Percentiles rank a stretch among this genome's conserved stretches.
These are phyloP conservation scores for Gigaspora rosea DNA, from an alignment of 192 early-diverging fungal genomes.

Conservation along the genomic window DNA sequence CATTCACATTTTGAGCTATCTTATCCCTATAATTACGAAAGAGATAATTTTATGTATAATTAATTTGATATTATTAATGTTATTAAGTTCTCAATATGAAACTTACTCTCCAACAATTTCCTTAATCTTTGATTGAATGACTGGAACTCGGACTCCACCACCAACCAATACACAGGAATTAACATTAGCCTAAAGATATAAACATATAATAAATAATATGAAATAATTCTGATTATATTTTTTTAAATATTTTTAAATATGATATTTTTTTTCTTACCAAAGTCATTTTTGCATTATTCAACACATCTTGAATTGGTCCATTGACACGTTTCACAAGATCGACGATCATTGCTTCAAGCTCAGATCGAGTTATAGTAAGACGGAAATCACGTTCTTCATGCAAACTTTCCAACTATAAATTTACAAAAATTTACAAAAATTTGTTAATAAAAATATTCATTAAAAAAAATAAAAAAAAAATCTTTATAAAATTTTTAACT, in stretches of 20 bases:
- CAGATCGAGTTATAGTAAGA: constrained; percentile 69
- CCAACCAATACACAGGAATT: constrained; percentile 93
- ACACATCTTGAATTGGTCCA: constrained; percentile 72
- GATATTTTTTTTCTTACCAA: constrained; percentile 46
- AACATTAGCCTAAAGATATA: constrained; percentile 56
- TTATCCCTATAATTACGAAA: constrained; percentile 54
- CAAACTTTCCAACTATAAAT: constrained; percentile 75
- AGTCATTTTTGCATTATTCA: constrained; percentile 66
- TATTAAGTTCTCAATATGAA: background rate
- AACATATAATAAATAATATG: too few relatives aligned
- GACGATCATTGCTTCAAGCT: constrained; percentile 71
- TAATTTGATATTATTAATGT: background rate
- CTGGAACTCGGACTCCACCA: constrained; percentile 87
- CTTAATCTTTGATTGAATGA: constrained; percentile 73
- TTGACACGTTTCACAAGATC: constrained; percentile 71
- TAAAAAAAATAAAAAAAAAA: constrained; percentile 4
- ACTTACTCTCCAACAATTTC: constrained; percentile 69
- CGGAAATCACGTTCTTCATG: constrained; percentile 87
- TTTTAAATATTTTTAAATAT: too few relatives aligned
- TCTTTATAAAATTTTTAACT: constrained; percentile 23
- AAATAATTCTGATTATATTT: too few relatives aligned
- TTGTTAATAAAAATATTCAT: background rate
- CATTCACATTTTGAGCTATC: constrained; percentile 93
- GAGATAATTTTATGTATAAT: background rate
- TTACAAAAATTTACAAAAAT: background rate